Conservation (phyloP, 2,329 filamentous ascomycete species). For the Lithohypha guttulata region DNA sequence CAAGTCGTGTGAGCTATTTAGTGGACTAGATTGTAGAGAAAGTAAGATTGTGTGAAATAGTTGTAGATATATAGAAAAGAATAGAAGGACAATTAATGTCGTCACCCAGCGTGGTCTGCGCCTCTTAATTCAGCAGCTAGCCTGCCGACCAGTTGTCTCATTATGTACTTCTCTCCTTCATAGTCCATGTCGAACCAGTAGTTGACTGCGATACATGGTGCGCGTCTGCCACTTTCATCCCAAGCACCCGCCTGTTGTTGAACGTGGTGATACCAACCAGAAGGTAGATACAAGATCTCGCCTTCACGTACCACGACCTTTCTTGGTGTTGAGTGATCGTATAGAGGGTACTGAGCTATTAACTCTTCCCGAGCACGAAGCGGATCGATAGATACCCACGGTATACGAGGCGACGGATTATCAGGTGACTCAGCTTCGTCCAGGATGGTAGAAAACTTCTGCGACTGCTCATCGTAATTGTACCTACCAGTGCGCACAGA, state of each 20-base stretch:
- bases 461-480: background rate
- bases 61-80: background rate
- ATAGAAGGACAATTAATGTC: background rate
- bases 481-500: slow-evolving; percentile 14
- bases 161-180: slow-evolving; percentile 34
- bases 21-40: slow-evolving; percentile 15
- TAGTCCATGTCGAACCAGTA: slow-evolving; percentile 24
- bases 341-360: slow-evolving; percentile 11
- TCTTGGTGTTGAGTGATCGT: slow-evolving; percentile 14
- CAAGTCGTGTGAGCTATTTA: slow-evolving; percentile 45
- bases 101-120: slow-evolving; percentile 1
- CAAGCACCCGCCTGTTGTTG: slow-evolving; percentile 19
- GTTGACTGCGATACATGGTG: slow-evolving; percentile 21
- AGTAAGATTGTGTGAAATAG: background rate
- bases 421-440: background rate
- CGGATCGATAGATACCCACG: slow-evolving; percentile 20
- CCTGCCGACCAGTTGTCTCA: slow-evolving; percentile 30
- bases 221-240: slow-evolving; percentile 12
- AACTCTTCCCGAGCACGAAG: slow-evolving; percentile 2
- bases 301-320: slow-evolving; percentile 17
- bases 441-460: background rate
- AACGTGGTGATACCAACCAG: slow-evolving; percentile 22
- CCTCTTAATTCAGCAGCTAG: slow-evolving; percentile 12
- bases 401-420: slow-evolving; percentile 12
- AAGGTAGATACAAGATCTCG: slow-evolving; percentile 20